A percentile compares a stretch with the other conserved stretches of the same genome.
These are phyloP conservation scores for Uronychia setigera DNA, from an alignment of 73 alveolate species.

Conservation along the genomic window DNA sequence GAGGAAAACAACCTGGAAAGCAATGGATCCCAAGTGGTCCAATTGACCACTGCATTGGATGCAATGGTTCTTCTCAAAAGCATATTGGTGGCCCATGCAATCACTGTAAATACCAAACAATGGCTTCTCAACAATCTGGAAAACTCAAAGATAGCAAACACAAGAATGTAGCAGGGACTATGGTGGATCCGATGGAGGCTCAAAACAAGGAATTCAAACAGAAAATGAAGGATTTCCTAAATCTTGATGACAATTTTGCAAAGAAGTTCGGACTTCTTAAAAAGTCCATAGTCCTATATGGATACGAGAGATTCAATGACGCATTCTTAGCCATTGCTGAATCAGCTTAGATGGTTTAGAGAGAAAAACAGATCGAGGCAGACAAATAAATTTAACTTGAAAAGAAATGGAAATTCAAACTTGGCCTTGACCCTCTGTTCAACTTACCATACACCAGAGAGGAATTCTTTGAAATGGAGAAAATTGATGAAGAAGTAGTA, in stretches of 20 bases:
- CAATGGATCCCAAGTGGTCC: conserved; percentile 35
- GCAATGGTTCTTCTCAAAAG: conserved; percentile 19
- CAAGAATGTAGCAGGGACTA: neutral
- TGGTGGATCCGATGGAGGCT: neutral
- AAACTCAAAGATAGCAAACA: neutral
- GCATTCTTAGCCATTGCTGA: conserved; percentile 48
- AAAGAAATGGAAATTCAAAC: conserved; percentile 51
- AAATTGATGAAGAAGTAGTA: conserved; percentile 42
- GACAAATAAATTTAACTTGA: conserved; percentile 15
- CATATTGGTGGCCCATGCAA: conserved; percentile 39
- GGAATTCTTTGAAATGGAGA: conserved; percentile 6
- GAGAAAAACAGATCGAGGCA: conserved; percentile 20
- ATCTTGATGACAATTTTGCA: conserved; percentile 35
- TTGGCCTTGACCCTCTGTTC: conserved; percentile 42
- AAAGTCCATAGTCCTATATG: conserved; percentile 40
- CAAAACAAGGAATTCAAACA: neutral
- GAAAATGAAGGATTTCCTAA: neutral
- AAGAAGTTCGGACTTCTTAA: conserved; percentile 46
- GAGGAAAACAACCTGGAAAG: conserved; percentile 13
- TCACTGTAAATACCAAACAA: conserved; percentile 28
- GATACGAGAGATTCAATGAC: conserved; percentile 44
- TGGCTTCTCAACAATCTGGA: neutral
- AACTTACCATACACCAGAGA: conserved; percentile 38
- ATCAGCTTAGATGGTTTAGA: conserved; percentile 35
- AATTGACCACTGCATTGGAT: conserved; percentile 35